phyloP scores from a whole-genome alignment of 2,329 filamentous ascomycete species.

The Elsinoe perseae region DNA sequence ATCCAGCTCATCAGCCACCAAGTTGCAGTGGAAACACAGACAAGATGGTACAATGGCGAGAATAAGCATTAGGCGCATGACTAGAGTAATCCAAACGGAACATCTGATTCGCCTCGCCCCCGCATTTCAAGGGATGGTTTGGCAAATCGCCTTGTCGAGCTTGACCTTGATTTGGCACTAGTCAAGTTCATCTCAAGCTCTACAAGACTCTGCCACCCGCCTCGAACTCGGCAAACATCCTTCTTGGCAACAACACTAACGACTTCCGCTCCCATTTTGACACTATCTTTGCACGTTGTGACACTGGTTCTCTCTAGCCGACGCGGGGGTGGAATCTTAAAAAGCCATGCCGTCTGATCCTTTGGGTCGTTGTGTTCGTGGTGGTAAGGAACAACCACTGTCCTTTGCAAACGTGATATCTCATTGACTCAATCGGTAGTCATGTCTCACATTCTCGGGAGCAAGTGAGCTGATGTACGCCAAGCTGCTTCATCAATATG shows the following conservation, averaged over 20 bases:
- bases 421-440: not conserved
- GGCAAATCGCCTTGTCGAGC: slow-evolving; percentile 13
- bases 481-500: slow-evolving; percentile 9
- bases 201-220: slow-evolving; percentile 5
- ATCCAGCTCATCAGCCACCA: not conserved
- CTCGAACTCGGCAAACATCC: not conserved
- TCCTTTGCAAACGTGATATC: not conserved
- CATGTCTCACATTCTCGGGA: not conserved
- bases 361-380: not conserved
- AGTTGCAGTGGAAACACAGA: not conserved
- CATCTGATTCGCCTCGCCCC: slow-evolving; percentile 11
- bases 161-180: slow-evolving; percentile 12
- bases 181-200: slow-evolving; percentile 9
- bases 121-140: slow-evolving; percentile 4
- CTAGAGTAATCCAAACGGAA: not conserved
- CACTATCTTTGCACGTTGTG: not conserved
- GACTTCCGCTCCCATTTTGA: not conserved
- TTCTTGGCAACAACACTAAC: slow-evolving; percentile 3
- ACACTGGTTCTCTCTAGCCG: slow-evolving; percentile 2
- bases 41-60: not conserved
- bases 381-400: not conserved
- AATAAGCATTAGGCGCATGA: not conserved
- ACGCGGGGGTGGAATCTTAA: not conserved
- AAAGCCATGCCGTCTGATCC: not conserved
- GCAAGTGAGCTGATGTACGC: not conserved